phyloP scores from a whole-genome alignment of 352 stramenopile genomes.

The Phytophthora sp. region DNA sequence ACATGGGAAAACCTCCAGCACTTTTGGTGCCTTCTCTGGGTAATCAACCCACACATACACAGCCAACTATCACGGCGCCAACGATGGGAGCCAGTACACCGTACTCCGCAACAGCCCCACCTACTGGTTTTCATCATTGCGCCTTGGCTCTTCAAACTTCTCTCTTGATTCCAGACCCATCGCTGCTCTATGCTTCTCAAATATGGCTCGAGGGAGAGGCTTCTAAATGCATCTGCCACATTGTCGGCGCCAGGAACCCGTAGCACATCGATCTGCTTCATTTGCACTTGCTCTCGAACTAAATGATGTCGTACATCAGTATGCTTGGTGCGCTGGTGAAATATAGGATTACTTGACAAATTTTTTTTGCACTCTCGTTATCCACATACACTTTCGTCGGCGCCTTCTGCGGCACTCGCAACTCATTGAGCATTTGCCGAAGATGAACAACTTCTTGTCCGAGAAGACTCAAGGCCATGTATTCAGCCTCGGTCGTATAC shows the following conservation, averaged over 20 bases:
- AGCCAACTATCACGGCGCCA: no score
- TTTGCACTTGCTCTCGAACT: conserved; percentile 15
- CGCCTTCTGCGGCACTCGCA: conserved; percentile 12
- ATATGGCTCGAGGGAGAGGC: conserved; percentile 11
- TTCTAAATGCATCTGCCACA: conserved; percentile 36
- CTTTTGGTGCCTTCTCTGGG: not conserved
- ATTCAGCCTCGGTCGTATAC: conserved; percentile 29
- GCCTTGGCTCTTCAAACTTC: not conserved
- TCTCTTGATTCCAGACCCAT: not conserved
- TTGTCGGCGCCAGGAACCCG: conserved; percentile 28
- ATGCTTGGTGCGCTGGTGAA: conserved; percentile 25
- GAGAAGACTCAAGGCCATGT: conserved; percentile 29
- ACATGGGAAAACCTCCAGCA: conserved; percentile 8
- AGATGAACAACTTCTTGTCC: conserved; percentile 34
- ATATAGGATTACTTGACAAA: conserved; percentile 27
- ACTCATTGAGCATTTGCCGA: conserved; percentile 28
- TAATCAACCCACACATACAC: conserved; percentile 11
- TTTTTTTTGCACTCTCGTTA: conserved; percentile 27
- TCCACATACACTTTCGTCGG: conserved; percentile 27
- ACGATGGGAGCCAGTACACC: conserved; percentile 7
- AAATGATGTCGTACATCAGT: conserved; percentile 36
- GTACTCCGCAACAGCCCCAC: conserved; percentile 6
- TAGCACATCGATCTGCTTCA: conserved; percentile 25
- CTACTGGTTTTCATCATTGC: conserved; percentile 13
- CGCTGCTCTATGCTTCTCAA: conserved; percentile 25